Evolutionary conservation across 169 alveolate species (phyloP), one percentile per base, ranked within the genome.

Genomic region (Cryptosporidium tyzzeri): DNA sequence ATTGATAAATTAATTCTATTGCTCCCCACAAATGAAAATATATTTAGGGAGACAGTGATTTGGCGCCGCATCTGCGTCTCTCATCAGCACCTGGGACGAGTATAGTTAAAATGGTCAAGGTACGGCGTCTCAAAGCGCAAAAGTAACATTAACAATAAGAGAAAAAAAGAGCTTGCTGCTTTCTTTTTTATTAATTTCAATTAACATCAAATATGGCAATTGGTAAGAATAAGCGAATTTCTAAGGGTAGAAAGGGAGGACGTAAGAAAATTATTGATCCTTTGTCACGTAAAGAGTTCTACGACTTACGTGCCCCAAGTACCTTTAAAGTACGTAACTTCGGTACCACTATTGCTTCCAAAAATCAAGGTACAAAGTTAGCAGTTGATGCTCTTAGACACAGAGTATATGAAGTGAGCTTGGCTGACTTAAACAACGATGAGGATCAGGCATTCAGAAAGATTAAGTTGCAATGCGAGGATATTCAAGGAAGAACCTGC

Each of bases 201-300:
- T 73, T 35, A 10, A 62, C 68, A 69, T 31, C 73, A 41, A 92
- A 92, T 85, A 98, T 98, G 99, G 98, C 99, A 86, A 97, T 96
- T 69, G 99, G 99, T 45, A 98, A 98, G 97, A 97, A 97, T 93
- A 97, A 97, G 87, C 94, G 98, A 93, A 97, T 96, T 91, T 96
- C 97, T 95, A 97, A 97, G 96, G 99, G 98, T 55, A 96, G 97
- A 93, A 98, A 97, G 95, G 99, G 99, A 71, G 97, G 96, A 61
- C 97, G 97, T 94, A 98, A 97, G 98, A 97, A 97, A 95, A 94
- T 97, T 55, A 97, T 97, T 41, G 99, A 97, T 94, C 98, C 98
- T 51, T 97, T 97, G 96, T 86, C 96, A 80, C 95, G 96, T 94
- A 97, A 98, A 95, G 99, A 97, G 96, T 98, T 99, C 98, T 97